Percentiles rank a stretch among this genome's conserved stretches.
Conservation (phyloP, 2,329 filamentous ascomycete species). For the Cordyceps farinosa region DNA sequence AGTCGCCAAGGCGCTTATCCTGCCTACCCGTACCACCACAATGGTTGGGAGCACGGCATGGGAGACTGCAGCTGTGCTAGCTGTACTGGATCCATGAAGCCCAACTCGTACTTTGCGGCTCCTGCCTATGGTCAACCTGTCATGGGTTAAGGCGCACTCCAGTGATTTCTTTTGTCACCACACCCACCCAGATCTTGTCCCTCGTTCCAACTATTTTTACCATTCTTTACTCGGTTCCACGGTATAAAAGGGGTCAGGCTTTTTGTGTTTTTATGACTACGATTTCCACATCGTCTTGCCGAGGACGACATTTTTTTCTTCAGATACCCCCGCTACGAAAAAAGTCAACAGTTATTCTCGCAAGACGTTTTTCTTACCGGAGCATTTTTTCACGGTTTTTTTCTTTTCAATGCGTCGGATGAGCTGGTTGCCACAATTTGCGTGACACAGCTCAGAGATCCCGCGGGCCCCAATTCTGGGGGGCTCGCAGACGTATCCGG, state of each 20-base stretch:
- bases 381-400: slow-evolving; percentile 20
- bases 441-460: not conserved
- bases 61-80: slow-evolving; percentile 48
- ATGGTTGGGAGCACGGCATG: slow-evolving; percentile 49
- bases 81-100: slow-evolving; percentile 46
- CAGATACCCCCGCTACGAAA: slow-evolving; percentile 41
- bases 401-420: not conserved
- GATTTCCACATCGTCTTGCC: slow-evolving; percentile 30
- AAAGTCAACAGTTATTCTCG: slow-evolving; percentile 25
- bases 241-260: slow-evolving; percentile 26
- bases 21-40: slow-evolving; percentile 36
- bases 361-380: slow-evolving; percentile 23
- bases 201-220: slow-evolving; percentile 19
- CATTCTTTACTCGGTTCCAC: slow-evolving; percentile 22
- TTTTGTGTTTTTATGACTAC: slow-evolving; percentile 31
- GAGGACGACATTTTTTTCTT: slow-evolving; percentile 29
- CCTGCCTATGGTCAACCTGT: slow-evolving; percentile 53
- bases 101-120: slow-evolving; percentile 45
- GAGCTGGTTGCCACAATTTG: not conserved
- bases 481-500: not conserved
- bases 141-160: slow-evolving; percentile 42
- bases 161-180: slow-evolving; percentile 23
- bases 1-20: slow-evolving; percentile 46
- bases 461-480: not conserved
- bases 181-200: slow-evolving; percentile 21